Conservation (phyloP, 164 flowering plant species). For the Magnolia sinica region DNA sequence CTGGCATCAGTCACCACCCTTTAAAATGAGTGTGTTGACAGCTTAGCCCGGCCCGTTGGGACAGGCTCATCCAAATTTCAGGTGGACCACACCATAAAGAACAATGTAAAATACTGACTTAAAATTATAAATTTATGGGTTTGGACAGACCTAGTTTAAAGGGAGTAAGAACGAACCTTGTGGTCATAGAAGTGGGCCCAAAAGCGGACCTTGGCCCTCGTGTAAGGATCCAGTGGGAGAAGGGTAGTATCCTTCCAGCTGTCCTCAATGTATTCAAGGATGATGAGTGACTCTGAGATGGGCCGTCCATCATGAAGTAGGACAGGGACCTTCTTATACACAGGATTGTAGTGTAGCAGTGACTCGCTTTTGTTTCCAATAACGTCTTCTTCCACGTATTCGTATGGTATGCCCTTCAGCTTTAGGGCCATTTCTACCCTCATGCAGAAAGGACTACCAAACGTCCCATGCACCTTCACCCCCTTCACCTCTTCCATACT, state of each 20-base stretch:
- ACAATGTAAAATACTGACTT: no score
- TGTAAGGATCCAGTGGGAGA: conserved; percentile 16
- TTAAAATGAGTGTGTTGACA: no score
- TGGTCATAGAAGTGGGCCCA: conserved; percentile 14
- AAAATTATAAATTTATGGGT: no score
- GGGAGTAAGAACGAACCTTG: background rate
- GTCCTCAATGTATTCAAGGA: conserved; percentile 4
- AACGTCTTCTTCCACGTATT: conserved; percentile 23
- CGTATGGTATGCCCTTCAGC: conserved; percentile 26
- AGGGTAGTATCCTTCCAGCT: conserved; percentile 11
- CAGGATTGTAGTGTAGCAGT: conserved; percentile 10
- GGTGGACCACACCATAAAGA: no score
- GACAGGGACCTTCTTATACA: conserved; percentile 1
- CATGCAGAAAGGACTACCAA: conserved; percentile 6
- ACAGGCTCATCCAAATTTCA: no score
- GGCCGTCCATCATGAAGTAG: conserved; percentile 1
- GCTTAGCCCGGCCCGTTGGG: no score
- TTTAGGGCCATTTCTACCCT: conserved; percentile 27
- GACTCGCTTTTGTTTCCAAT: conserved; percentile 22
- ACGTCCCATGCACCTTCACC: conserved; percentile 19
- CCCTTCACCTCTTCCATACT: conserved; percentile 9
- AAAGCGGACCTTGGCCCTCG: conserved; percentile 21
- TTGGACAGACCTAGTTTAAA: no score
- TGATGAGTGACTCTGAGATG: background rate
- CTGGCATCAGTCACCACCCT: no score